Conservation (phyloP, 805 yeast species). For the Saturnispora mendoncae region DNA sequence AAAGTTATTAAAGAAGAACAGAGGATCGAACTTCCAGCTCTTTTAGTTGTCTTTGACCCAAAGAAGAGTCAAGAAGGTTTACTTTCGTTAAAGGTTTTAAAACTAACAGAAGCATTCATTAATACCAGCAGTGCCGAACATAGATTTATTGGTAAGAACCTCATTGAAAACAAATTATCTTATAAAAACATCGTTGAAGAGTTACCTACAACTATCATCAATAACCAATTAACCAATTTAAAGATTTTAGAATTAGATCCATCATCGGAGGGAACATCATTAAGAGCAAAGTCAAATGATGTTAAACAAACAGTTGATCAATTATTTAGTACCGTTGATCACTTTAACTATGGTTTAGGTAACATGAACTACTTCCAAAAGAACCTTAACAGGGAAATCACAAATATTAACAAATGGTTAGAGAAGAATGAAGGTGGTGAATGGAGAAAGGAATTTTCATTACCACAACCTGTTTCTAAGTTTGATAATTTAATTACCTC, state of each 20-base stretch:
- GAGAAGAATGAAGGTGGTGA: slow-evolving; percentile 37
- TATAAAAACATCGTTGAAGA: slow-evolving; percentile 65
- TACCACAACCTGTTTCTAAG: slow-evolving; percentile 69
- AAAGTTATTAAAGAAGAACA: slow-evolving; percentile 21
- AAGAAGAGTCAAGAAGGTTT: slow-evolving; percentile 55
- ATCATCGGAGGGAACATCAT: slow-evolving; percentile 4
- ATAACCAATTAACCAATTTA: slow-evolving; percentile 51
- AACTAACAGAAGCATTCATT: slow-evolving; percentile 56
- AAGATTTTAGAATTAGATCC: slow-evolving; percentile 23
- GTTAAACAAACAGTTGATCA: slow-evolving; percentile 45
- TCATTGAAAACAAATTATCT: slow-evolving; percentile 51
- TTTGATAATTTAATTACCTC: slow-evolving; percentile 61
- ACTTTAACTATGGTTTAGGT: slow-evolving; percentile 68
- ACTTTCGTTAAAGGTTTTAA: slow-evolving; percentile 58
- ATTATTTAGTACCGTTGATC: slow-evolving; percentile 60
- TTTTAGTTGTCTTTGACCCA: slow-evolving; percentile 57
- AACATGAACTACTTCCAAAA: slow-evolving; percentile 78
- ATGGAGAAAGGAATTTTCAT: slow-evolving; percentile 56
- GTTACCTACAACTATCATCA: slow-evolving; percentile 54
- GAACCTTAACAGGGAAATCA: slow-evolving; percentile 57
- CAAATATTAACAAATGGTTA: slow-evolving; percentile 64
- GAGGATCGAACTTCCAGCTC: slow-evolving; percentile 33
- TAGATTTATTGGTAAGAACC: slow-evolving; percentile 56
- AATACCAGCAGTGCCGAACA: slow-evolving; percentile 39
- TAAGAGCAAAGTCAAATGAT: slow-evolving; percentile 17